These are phyloP conservation scores for Amaranthus hypochondriacus DNA, from an alignment of 148 eudicot species.

Conservation along the genomic window DNA sequence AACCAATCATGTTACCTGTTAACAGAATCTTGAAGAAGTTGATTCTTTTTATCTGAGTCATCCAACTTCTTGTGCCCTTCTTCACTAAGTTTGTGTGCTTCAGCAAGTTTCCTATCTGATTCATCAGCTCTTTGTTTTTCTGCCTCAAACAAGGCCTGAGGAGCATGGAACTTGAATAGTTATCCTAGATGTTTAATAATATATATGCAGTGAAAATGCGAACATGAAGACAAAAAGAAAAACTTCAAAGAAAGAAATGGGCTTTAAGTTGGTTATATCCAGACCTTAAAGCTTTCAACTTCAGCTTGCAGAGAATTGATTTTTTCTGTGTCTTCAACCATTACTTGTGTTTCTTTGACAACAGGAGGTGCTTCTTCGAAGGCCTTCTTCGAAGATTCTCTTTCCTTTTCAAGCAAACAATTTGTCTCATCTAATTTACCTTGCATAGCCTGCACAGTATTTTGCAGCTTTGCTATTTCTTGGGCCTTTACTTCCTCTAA, in stretches of 20 bases:
- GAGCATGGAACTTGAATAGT: slow-evolving; percentile 8
- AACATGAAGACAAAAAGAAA: neutral
- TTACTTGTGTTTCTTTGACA: slow-evolving; percentile 77
- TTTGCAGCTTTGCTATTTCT: slow-evolving; percentile 66
- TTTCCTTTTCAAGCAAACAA: slow-evolving; percentile 62
- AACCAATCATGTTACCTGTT: slow-evolving; percentile 44
- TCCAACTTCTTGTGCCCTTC: slow-evolving; percentile 64
- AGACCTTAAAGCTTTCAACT: slow-evolving; percentile 63
- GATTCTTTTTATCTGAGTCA: slow-evolving; percentile 62
- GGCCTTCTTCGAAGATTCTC: slow-evolving; percentile 71
- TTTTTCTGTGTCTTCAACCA: slow-evolving; percentile 82
- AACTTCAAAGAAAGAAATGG: neutral
- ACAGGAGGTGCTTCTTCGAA: slow-evolving; percentile 87
- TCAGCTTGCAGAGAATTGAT: slow-evolving; percentile 57
- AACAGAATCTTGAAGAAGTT: slow-evolving; percentile 68
- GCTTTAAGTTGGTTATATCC: neutral
- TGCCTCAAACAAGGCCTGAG: slow-evolving; percentile 57
- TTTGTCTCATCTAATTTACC: slow-evolving; percentile 59
- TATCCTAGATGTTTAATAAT: slow-evolving; percentile 7
- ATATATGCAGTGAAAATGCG: neutral
- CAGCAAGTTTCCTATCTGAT: slow-evolving; percentile 51
- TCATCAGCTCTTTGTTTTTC: slow-evolving; percentile 67
- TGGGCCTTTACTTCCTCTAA: slow-evolving; percentile 84
- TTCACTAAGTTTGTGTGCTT: slow-evolving; percentile 49
- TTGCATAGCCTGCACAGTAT: slow-evolving; percentile 60